Evolutionary conservation across 2,329 filamentous ascomycete species (phyloP), one percentile per base, ranked within the genome.

Genomic region (Colletotrichum tanaceti): DNA sequence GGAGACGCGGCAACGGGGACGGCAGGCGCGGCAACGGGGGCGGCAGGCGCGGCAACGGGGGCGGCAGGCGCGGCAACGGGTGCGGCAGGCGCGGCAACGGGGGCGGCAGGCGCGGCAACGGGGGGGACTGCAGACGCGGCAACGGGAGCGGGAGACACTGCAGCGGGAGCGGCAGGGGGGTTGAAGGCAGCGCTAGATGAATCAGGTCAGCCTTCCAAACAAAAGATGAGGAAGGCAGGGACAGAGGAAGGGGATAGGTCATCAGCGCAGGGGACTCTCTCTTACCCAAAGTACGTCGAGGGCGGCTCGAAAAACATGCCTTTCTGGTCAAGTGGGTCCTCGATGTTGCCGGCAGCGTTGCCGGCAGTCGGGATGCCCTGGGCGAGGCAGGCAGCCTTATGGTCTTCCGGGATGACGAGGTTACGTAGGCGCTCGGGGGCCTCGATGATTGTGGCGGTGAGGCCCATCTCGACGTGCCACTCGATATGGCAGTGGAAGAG

Each of bases 291-390:
- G 55, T 81, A 81, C 1, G 77, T 79, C 0, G 86, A 85, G 11
- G 90, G 71, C 35, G 81, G 81, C 0, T 80, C 78, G 0, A 85
- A 83, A 24, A 85, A 84, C 75, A 86, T 82, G 43, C 84, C 86
- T 0, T 75, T 79, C 4, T 87, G 80, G 72, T 92, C 85, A 2
- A 87, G 77, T 4, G 83, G 76, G 65, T 91, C 77, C 1, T 77
- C 72, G 0, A 85, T 88, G 70, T 91, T 91, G 0, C 88, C 91
- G 0, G 87, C 91, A 0, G 91, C 91, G 73, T 93, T 93, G 0
- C 91, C 91, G 13, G 75, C 73, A 1, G 79, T 84, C 1, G 86
- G 84, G 1, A 85, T 81, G 18, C 80, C 80, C 24, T 78, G 78
- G 5, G 79, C 83, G 16, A 80, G 77, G 73, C 84, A 86, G 43